Evolutionary conservation across 2,329 filamentous ascomycete species (phyloP).

Genomic region (Aspergillus sp.): DNA sequence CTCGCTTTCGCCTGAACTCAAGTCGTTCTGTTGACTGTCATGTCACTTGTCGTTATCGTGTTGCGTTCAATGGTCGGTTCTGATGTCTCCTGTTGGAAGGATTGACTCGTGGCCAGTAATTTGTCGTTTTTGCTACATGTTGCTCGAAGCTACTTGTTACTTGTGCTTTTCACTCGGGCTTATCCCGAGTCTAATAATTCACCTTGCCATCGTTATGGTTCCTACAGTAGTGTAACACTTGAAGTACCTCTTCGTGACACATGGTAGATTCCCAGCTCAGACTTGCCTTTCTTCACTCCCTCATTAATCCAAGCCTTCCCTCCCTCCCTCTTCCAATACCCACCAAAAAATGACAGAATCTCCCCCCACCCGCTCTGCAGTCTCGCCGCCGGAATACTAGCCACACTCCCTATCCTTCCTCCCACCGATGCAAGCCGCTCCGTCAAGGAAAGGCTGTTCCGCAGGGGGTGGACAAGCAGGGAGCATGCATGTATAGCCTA

Average conservation of each 20-base stretch:
- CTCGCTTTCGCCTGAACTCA: too few relatives aligned
- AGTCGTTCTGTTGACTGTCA: too few relatives aligned
- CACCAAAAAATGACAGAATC: neutral
- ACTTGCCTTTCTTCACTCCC: conserved; percentile 25
- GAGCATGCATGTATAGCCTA: too few relatives aligned
- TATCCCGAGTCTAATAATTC: too few relatives aligned
- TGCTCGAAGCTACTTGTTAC: too few relatives aligned
- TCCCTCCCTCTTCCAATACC: neutral
- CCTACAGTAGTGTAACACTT: conserved; percentile 1
- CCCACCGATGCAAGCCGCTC: neutral
- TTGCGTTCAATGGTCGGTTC: conserved; percentile 33
- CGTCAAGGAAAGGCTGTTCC: too few relatives aligned
- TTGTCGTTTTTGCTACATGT: too few relatives aligned
- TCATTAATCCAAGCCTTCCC: conserved; percentile 7
- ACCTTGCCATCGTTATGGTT: neutral
- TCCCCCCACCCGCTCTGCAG: neutral
- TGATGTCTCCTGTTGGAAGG: conserved; percentile 40
- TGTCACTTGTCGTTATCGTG: conserved; percentile 5
- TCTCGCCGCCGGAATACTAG: neutral
- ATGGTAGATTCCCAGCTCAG: conserved; percentile 17
- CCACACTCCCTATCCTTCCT: neutral
- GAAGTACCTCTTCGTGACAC: neutral
- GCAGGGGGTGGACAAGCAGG: neutral
- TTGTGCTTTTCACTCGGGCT: too few relatives aligned
- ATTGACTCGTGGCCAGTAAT: conserved; percentile 42